phyloP scores from a whole-genome alignment of 768 basidiomycete species.

The Rickenella mellea region DNA sequence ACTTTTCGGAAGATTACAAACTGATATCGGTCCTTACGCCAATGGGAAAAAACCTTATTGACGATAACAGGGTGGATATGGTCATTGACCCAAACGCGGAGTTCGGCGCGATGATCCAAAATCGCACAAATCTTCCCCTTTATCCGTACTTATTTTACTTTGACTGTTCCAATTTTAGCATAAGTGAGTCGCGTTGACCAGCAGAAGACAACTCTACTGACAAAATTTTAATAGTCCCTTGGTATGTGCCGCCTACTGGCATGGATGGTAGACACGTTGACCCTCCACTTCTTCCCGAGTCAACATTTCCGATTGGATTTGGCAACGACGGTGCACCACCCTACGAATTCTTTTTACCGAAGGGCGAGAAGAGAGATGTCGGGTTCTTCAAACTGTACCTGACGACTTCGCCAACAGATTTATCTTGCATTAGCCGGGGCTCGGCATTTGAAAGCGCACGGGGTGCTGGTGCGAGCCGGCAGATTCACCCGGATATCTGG shows the following conservation, averaged over 20 bases:
- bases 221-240: not conserved
- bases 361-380: slow-evolving; percentile 25
- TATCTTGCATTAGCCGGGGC: slow-evolving; percentile 23
- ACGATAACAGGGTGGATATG: slow-evolving; percentile 11
- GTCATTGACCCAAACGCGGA: slow-evolving; percentile 9
- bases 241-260: slow-evolving; percentile 2
- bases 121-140: slow-evolving; percentile 12
- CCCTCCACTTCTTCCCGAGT: slow-evolving; percentile 3
- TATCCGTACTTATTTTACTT: slow-evolving; percentile 20
- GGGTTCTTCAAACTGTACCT: slow-evolving; percentile 36
- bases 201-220: not conserved
- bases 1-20: no score
- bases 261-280: not conserved
- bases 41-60: slow-evolving; percentile 4
- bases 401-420: slow-evolving; percentile 24
- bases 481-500: no score
- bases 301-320: slow-evolving; percentile 28
- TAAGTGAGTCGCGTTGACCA: slow-evolving; percentile 6
- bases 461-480: no score
- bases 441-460: slow-evolving; percentile 29
- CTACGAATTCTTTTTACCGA: slow-evolving; percentile 21
- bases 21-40: no score
- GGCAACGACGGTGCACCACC: slow-evolving; percentile 25
- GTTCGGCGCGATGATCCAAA: slow-evolving; percentile 16
- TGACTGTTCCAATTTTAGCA: slow-evolving; percentile 19